Percentiles rank a stretch among this genome's conserved stretches.
phyloP scores from a whole-genome alignment of 225 moss, liverwort and hornwort species.

The Lunularia cruciata region DNA sequence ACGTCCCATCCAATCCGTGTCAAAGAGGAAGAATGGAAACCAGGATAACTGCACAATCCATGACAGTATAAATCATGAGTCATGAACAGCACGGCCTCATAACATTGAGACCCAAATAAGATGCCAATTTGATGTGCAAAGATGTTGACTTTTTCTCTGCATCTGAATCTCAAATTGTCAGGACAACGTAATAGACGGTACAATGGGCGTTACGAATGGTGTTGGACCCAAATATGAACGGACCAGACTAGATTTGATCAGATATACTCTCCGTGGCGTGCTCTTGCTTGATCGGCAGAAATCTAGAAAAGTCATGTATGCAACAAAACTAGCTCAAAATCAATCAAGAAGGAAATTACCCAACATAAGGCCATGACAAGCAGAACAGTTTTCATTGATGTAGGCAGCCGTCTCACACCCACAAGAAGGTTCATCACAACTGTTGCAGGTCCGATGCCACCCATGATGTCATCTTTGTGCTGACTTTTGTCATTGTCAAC shows the following conservation, averaged over 20 bases:
- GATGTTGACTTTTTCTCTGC: no score
- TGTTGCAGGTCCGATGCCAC: constrained; percentile 51
- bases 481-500: constrained; percentile 16
- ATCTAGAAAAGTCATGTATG: no score
- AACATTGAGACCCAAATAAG: no score
- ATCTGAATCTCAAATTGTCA: no score
- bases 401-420: constrained; percentile 63
- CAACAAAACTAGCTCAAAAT: background rate
- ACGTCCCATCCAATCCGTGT: constrained; percentile 97
- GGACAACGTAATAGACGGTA: no score
- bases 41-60: constrained; percentile 65
- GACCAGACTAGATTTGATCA: no score
- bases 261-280: no score
- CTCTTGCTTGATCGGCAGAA: no score
- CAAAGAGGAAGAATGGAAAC: constrained; percentile 89
- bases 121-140: no score
- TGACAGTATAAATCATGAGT: background rate
- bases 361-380: constrained; percentile 83
- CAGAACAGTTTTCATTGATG: constrained; percentile 71
- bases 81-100: no score
- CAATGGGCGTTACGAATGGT: no score
- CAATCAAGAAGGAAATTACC: constrained; percentile 27
- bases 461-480: constrained; percentile 11
- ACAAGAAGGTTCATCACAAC: constrained; percentile 66
- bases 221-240: no score